Base-by-base conservation (phyloP, 2,329 filamentous ascomycete genomes). In the Verticillium zaregamsianum region DNA sequence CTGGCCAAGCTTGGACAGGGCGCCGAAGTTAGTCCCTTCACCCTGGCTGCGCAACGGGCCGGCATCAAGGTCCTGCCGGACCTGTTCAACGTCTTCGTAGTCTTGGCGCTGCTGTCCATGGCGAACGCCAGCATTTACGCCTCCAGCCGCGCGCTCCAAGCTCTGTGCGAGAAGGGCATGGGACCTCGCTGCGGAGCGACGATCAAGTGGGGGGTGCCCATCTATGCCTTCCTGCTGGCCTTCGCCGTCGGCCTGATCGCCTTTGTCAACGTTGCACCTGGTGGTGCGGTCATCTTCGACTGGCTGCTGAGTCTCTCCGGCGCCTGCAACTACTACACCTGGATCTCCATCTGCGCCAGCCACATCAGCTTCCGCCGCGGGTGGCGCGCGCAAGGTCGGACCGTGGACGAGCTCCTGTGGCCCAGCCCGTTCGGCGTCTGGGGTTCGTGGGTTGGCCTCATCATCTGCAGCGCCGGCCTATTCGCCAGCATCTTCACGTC, bases 241-340 rank as follows among this genome's bases (percentile, higher is more conserved):
- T 74, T 77, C 11, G 59, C 68, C 8, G 69, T 81, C 58, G 78
- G 77, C 14, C 69, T 79, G 5, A 67, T 83, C 31, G 76, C 80
- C 3, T 81, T 80, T 65, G 71, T 82, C 70, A 77, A 74, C 57
- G 70, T 73, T 33, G 73, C 74, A 1, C 71, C 67, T 6, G 67
- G 71, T 31, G 75, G 77, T 4, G 70, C 70, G 14, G 68, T 67
- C 9, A 74, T 81, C 52, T 82, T 82, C 67, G 68, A 73, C 45
- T 82, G 79, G 79, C 72, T 82, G 58, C 72, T 79, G 56, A 79
- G 80, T 57, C 69, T 83, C 8, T 77, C 77, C 49, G 79, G 79
- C 2, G 74, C 80, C 17, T 75, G 78, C 32, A 77, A 76, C 56
- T 73, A 81, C 61, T 77, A 83, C 64, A 81, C 79, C 55, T 84